phyloP scores from a whole-genome alignment of 2,329 filamentous ascomycete genomes.

The Raffaelea deltoideospora region DNA sequence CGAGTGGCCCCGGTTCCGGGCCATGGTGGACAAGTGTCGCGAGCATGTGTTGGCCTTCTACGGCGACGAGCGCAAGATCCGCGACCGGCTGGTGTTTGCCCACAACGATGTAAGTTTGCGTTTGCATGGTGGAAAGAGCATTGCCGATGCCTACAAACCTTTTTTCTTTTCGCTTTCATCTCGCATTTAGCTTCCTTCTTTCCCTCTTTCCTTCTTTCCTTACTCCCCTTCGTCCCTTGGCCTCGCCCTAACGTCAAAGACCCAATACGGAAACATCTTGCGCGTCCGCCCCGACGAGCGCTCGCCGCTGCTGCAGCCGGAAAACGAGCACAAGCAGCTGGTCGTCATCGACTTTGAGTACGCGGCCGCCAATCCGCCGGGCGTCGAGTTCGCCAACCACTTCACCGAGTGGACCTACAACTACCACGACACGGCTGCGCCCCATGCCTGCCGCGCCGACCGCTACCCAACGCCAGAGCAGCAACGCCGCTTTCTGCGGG shows the following conservation, averaged over 20 bases:
- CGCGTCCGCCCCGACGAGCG: slow-evolving; percentile 54
- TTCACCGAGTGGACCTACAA: slow-evolving; percentile 99
- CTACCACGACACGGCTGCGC: slow-evolving; percentile 59
- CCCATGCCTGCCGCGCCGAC: slow-evolving; percentile 52
- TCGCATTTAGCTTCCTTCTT: neutral
- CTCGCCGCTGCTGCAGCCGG: slow-evolving; percentile 74
- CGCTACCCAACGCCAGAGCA: slow-evolving; percentile 67
- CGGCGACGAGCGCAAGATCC: slow-evolving; percentile 50
- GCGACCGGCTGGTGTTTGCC: slow-evolving; percentile 74
- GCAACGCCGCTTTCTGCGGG: slow-evolving; percentile 69
- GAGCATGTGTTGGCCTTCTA: slow-evolving; percentile 58
- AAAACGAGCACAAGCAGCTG: slow-evolving; percentile 90
- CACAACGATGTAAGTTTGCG: slow-evolving; percentile 71
- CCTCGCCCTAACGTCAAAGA: slow-evolving; percentile 32
- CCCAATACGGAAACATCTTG: slow-evolving; percentile 96
- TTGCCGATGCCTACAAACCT: no score
- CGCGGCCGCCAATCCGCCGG: slow-evolving; percentile 72
- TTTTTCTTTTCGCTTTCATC: neutral
- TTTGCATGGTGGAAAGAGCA: no score
- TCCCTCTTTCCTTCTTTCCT: neutral
- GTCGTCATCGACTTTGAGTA: slow-evolving; percentile 99
- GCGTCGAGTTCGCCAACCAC: slow-evolving; percentile 91
- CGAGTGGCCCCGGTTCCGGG: slow-evolving; percentile 65
- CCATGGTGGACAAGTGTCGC: slow-evolving; percentile 63
- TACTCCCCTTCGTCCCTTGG: neutral